Evolutionary conservation across 2,329 filamentous ascomycete species (phyloP).

Genomic region (Daldinia sp.): DNA sequence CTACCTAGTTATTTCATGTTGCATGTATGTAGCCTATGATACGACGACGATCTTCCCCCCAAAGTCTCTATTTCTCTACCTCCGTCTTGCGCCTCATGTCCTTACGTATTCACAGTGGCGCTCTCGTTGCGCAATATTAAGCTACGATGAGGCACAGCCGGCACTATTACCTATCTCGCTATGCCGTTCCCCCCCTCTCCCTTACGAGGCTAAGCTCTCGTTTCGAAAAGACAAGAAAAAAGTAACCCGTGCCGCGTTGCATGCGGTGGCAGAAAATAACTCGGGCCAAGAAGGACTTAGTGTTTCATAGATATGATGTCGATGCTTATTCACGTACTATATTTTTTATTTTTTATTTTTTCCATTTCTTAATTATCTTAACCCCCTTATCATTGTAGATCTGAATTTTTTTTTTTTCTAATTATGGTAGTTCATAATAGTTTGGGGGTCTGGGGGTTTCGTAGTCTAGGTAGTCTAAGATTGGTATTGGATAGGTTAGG

Average conservation of each 20-base stretch:
- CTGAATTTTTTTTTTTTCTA: not conserved
- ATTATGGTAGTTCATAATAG: not conserved
- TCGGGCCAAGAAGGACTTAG: not conserved
- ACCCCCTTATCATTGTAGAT: too few species aligned
- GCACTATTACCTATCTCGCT: not conserved
- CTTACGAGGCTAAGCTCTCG: not conserved
- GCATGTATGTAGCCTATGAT: not conserved
- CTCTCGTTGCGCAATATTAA: not conserved
- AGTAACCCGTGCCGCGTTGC: not conserved
- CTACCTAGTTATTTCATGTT: not conserved
- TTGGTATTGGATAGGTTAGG: not conserved
- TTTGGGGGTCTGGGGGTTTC: not conserved
- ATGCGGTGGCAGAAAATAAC: not conserved
- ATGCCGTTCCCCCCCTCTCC: not conserved
- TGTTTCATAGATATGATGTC: slow-evolving; percentile 1
- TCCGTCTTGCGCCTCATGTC: not conserved
- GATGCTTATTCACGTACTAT: not conserved
- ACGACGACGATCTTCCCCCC: not conserved
- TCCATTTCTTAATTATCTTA: not conserved
- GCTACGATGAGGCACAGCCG: not conserved
- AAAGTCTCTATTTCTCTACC: not conserved
- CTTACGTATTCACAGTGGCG: not conserved
- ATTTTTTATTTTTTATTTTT: not conserved
- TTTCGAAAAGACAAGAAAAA: not conserved
- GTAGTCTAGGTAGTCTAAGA: not conserved